These are phyloP conservation scores for Lyophyllum semitale DNA, from an alignment of 768 basidiomycete species.

Conservation along the genomic window DNA sequence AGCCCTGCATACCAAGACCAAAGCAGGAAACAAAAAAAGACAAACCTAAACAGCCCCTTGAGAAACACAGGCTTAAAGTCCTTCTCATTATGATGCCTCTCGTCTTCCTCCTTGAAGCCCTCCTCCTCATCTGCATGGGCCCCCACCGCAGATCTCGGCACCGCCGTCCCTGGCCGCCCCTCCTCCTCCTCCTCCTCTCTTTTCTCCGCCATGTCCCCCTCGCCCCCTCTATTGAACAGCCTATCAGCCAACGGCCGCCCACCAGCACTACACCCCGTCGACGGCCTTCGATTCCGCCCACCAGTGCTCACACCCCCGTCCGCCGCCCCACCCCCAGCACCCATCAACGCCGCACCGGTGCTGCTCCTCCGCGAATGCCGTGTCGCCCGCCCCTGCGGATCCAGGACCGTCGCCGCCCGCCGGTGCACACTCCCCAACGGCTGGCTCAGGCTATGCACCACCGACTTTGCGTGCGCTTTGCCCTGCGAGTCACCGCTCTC, in stretches of 20 bases:
- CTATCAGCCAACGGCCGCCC: constrained; percentile 41
- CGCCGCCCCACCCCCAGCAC: neutral
- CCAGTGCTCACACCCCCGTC: constrained; percentile 36
- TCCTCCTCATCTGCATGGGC: constrained; percentile 37
- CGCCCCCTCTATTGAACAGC: constrained; percentile 54
- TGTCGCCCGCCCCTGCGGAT: constrained; percentile 61
- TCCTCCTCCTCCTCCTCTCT: constrained; percentile 42
- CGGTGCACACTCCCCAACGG: constrained; percentile 64
- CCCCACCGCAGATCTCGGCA: constrained; percentile 1
- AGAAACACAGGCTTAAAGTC: constrained; percentile 94
- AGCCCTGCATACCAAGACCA: constrained; percentile 3
- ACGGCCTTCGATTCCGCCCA: constrained; percentile 70
- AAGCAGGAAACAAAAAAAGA: constrained; percentile 14
- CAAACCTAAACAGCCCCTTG: constrained; percentile 92
- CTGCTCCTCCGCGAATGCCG: constrained; percentile 79
- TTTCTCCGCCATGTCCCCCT: constrained; percentile 47
- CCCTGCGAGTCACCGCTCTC: constrained; percentile 10
- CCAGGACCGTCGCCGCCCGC: constrained; percentile 76
- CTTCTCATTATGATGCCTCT: constrained; percentile 56
- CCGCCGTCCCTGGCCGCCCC: constrained; percentile 3
- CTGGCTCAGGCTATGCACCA: constrained; percentile 52
- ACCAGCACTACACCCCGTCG: constrained; percentile 55
- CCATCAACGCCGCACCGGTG: constrained; percentile 62
- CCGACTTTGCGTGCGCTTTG: constrained; percentile 25
- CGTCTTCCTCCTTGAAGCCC: constrained; percentile 49